A percentile compares a stretch with the other conserved stretches of the same genome.
Conservation (phyloP, 1,284 basidiomycete genomes). For the Fistulina hepatica region DNA sequence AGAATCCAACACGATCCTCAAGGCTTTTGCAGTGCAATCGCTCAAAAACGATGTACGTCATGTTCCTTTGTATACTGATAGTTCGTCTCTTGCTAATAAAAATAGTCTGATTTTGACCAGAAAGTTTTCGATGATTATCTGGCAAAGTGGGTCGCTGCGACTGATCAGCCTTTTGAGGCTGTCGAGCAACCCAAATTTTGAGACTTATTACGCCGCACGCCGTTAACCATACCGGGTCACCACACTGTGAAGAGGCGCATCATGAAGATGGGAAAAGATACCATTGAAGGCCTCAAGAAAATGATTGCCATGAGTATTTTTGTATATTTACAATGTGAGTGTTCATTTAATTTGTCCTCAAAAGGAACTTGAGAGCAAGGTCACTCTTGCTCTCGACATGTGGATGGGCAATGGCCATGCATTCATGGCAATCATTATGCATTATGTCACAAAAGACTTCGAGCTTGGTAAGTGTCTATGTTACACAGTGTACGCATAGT, state of each 20-base stretch:
- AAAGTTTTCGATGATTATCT: conserved; percentile 8
- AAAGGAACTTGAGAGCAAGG: conserved; percentile 13
- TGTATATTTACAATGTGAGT: neutral
- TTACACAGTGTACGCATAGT: neutral
- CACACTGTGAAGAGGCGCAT: conserved; percentile 5
- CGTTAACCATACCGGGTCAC: conserved; percentile 1
- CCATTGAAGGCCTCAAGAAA: conserved; percentile 1
- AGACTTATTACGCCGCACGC: conserved; percentile 11
- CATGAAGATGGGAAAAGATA: conserved; percentile 8
- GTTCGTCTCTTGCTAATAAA: neutral
- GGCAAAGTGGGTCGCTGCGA: conserved; percentile 13
- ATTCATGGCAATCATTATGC: conserved; percentile 18
- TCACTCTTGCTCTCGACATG: conserved; percentile 16
- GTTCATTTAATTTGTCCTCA: neutral
- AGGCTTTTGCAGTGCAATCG: conserved; percentile 3
- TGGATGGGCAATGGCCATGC: conserved; percentile 18
- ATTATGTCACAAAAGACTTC: conserved; percentile 16
- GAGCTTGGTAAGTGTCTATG: conserved; percentile 8
- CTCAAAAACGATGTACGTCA: conserved; percentile 2
- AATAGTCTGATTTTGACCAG: conserved; percentile 8
- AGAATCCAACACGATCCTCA: conserved; percentile 5
- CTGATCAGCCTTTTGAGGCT: conserved; percentile 15
- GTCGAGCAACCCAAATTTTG: conserved; percentile 13
- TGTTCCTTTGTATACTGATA: neutral
- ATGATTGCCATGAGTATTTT: conserved; percentile 10